phyloP scores from a whole-genome alignment of 1,284 basidiomycete species.

The Leccinum glutinopallens region DNA sequence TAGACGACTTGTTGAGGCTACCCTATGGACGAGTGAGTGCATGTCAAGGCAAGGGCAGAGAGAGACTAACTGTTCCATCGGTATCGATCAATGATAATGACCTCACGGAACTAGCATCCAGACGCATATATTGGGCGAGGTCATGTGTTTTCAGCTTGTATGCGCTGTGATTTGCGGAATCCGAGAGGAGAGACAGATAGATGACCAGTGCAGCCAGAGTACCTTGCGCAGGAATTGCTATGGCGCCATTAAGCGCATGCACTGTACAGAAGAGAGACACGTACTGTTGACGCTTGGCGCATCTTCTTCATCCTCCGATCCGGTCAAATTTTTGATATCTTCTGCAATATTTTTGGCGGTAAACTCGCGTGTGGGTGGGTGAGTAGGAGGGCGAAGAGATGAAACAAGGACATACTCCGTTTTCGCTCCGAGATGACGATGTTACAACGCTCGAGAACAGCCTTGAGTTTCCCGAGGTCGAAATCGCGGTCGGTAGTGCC shows the following conservation, averaged over 20 bases:
- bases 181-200: conserved; percentile 85
- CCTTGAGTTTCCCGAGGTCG: conserved; percentile 84
- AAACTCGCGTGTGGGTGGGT: conserved; percentile 71
- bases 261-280: background rate
- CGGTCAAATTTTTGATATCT: conserved; percentile 77
- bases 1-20: conserved; percentile 74
- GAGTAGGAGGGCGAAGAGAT: background rate
- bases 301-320: conserved; percentile 28
- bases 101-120: conserved; percentile 92
- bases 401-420: conserved; percentile 55
- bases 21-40: conserved; percentile 38
- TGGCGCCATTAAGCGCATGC: conserved; percentile 23
- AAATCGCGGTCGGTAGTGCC: conserved; percentile 80
- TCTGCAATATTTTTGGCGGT: conserved; percentile 80
- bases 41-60: conserved; percentile 32
- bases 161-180: conserved; percentile 80
- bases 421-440: conserved; percentile 91
- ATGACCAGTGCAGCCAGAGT: conserved; percentile 80
- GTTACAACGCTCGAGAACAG: conserved; percentile 87
- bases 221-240: conserved; percentile 40
- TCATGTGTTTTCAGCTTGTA: conserved; percentile 89
- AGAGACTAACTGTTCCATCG: conserved; percentile 48
- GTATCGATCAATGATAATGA: conserved; percentile 88
- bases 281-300: conserved; percentile 17
- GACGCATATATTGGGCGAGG: conserved; percentile 91